Base-by-base conservation (phyloP, 371 early-diverging fungal species). In the Entomophthora muscae region DNA sequence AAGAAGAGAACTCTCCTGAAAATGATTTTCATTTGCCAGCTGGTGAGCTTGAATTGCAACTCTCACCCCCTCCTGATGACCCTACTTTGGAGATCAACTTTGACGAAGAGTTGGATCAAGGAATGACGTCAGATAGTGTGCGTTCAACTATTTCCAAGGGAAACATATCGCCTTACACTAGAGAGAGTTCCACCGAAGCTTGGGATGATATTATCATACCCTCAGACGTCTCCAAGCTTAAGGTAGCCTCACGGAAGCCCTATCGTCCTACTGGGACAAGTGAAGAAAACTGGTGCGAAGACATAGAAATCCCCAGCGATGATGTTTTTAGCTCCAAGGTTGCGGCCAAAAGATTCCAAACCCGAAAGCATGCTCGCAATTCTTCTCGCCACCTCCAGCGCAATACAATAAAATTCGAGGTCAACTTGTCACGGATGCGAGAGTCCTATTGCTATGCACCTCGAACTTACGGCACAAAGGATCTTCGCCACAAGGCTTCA, bases 261-360 rank as follows among this genome's bases (percentile, higher is more conserved):
- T 61, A 61, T 24, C 23, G 52, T 12, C 61, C 61, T 3, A 33
- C 30, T 33, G 7, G 23, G 3, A 61, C 26, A 7, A 3, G 42
- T 5, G 62, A 62, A 27, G 62, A 62, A 26, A 29, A 53, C 29
- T 62, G 62, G 62, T 27, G 31, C n/a, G 53, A 62, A 17, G 62
- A 62, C 26, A 27, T 62, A 3, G 62, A 62, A 28, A 30, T 62
- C 27, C 62, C 62, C 21, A 62, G 42, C 29, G 62, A 62, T 33
- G 53, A 62, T n/a, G 53, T 62, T 12, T 62, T 62, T n/a, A 51
- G 17, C 51, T 7, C 53, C 21, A 62, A 62, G 53, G 51, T 53
- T 26, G 52, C 42, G 28, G 42, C 31, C 10, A 62, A 62, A n/a
- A 12, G 53, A 21, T 53, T 62, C 13, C 53, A 52, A 26, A 51